phyloP scores from a whole-genome alignment of 2,329 filamentous ascomycete genomes.

The Podosphaera fusca region DNA sequence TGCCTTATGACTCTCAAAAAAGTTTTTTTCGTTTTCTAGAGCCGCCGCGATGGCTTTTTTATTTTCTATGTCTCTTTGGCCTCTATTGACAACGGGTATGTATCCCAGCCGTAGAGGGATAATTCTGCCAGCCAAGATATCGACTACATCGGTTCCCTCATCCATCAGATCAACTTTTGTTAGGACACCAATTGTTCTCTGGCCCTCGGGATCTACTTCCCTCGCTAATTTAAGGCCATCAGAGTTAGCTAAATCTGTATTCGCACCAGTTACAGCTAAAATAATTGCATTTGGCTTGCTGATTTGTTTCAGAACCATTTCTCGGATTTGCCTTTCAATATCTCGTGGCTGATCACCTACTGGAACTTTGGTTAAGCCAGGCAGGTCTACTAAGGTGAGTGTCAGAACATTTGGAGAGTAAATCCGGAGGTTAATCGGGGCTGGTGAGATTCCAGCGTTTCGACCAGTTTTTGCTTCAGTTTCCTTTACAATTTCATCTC shows the following conservation, averaged over 20 bases:
- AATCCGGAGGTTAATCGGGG: slow-evolving; percentile 92
- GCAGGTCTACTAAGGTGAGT: slow-evolving; percentile 85
- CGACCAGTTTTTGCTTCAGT: slow-evolving; percentile 90
- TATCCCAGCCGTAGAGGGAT: slow-evolving; percentile 89
- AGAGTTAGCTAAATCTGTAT: slow-evolving; percentile 95
- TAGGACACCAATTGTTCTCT: slow-evolving; percentile 91
- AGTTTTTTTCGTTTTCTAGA: slow-evolving; percentile 82
- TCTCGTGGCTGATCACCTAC: slow-evolving; percentile 91
- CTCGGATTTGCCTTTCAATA: slow-evolving; percentile 87
- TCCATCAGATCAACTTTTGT: slow-evolving; percentile 99
- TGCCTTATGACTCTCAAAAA: slow-evolving; percentile 96
- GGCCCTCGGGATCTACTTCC: slow-evolving; percentile 91
- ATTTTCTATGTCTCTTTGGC: slow-evolving; percentile 95
- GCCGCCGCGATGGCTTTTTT: slow-evolving; percentile 84
- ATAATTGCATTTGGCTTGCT: slow-evolving; percentile 97
- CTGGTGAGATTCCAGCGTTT: slow-evolving; percentile 89
- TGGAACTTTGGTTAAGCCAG: slow-evolving; percentile 86
- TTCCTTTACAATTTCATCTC: slow-evolving; percentile 90
- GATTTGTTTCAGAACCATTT: slow-evolving; percentile 98
- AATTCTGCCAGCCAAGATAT: slow-evolving; percentile 91
- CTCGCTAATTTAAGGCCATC: slow-evolving; percentile 89
- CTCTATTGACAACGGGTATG: slow-evolving; percentile 91
- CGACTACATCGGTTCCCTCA: slow-evolving; percentile 90
- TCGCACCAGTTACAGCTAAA: slow-evolving; percentile 83
- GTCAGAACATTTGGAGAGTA: slow-evolving; percentile 97